phyloP scores from a whole-genome alignment of 305 asterid species.

The Fraxinus sp. region DNA sequence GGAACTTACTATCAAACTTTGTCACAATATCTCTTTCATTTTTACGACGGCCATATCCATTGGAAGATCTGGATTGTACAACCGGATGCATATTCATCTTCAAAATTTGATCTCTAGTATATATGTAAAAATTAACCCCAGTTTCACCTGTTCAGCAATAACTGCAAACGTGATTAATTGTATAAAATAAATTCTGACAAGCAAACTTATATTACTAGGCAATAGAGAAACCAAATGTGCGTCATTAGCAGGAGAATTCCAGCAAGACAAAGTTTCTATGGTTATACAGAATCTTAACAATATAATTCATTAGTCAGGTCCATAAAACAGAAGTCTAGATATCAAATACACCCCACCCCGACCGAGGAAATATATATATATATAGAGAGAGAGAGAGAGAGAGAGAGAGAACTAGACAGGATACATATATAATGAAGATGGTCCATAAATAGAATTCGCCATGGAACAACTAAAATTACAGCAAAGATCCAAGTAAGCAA shows the following conservation, averaged over 20 bases:
- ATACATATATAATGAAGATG: background rate
- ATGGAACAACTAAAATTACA: background rate
- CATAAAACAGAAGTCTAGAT: conserved; percentile 14
- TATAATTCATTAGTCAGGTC: background rate
- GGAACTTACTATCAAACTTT: conserved; percentile 61
- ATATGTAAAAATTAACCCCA: conserved; percentile 25
- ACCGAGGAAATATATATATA: background rate
- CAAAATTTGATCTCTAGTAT: conserved; percentile 32
- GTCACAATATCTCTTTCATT: conserved; percentile 58
- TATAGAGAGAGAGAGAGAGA: too few relatives aligned
- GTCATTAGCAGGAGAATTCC: conserved; percentile 8
- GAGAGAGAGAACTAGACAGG: background rate
- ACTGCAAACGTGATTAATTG: conserved; percentile 22
- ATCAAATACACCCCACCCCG: conserved; percentile 3
- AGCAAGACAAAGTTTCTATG: conserved; percentile 12
- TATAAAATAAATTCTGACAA: conserved; percentile 20
- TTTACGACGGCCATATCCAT: conserved; percentile 80
- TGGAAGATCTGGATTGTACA: conserved; percentile 65
- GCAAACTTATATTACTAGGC: conserved; percentile 19
- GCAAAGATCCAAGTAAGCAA: background rate
- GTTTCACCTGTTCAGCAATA: conserved; percentile 23
- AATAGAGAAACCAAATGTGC: conserved; percentile 17
- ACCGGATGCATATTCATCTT: conserved; percentile 72
- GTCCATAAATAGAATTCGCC: background rate
- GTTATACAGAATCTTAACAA: conserved; percentile 4